Conservation (phyloP, 1,284 basidiomycete genomes). For the Xanthoconium separans region DNA sequence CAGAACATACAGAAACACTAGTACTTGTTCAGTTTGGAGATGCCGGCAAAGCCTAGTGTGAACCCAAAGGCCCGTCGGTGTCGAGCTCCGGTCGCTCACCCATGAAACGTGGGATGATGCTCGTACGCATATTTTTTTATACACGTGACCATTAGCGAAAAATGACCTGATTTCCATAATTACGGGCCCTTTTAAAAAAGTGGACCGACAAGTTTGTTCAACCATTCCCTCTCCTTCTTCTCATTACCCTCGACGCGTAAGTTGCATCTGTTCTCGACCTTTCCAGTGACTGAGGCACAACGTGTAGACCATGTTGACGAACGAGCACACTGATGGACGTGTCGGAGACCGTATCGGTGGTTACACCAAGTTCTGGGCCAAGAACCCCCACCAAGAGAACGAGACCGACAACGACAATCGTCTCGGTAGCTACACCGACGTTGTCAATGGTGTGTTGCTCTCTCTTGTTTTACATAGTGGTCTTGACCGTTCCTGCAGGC, state of each 20-base stretch:
- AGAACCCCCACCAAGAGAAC: slow-evolving; percentile 76
- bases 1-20: no score
- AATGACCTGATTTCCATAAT: slow-evolving; percentile 21
- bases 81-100: no score
- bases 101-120: not conserved
- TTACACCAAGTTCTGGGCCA: slow-evolving; percentile 95
- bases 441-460: slow-evolving; percentile 78
- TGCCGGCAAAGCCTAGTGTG: no score
- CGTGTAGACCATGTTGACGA: slow-evolving; percentile 8
- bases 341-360: slow-evolving; percentile 81
- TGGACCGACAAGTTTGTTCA: not conserved
- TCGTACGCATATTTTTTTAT: no score
- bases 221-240: not conserved
- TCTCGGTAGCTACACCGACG: slow-evolving; percentile 85
- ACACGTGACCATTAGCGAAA: slow-evolving; percentile 10
- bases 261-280: not conserved
- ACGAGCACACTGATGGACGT: slow-evolving; percentile 62
- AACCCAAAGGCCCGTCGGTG: no score
- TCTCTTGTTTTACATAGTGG: not conserved
- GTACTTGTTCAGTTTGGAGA: no score
- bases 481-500: slow-evolving; percentile 43
- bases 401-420: slow-evolving; percentile 73
- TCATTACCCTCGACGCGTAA: not conserved
- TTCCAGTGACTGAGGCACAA: not conserved
- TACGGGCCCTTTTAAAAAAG: slow-evolving; percentile 12